Evolutionary conservation across 352 stramenopile genomes (phyloP), one percentile per base, ranked within the genome.

Genomic region (Pythium aquatile): DNA sequence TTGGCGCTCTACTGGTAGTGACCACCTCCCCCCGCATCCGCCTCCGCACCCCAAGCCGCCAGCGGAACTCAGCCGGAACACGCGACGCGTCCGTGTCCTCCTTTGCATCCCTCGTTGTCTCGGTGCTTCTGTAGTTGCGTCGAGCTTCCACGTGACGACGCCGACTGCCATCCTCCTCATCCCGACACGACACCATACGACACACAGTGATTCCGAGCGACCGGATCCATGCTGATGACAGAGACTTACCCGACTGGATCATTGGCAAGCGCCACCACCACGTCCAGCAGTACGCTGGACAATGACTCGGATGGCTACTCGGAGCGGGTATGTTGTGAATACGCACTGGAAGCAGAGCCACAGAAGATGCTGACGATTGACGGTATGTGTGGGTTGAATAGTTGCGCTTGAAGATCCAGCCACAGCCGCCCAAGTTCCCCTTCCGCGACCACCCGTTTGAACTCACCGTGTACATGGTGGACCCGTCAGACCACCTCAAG

Each of bases 361-460:
- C 39, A 47, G 13, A 24, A 10, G 13, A 47, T 49, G 42, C 42
- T 49, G 42, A 49, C 42, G 40, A 60, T 49, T 1, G 10, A 1
- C 47, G 35, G 30, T 32, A n/a, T 24, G 26, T 13, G 35, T 46
- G 29, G 39, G 44, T 37, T 32, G 28, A 61, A 30, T 58, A 88
- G 77, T 68, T 94, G 55, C 78, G 81, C 3, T 63, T 96, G 26
- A 96, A 96, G 67, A 93, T 94, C 67, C 83, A 93, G 70, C 87
- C 87, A 3, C 76, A 88, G 35, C 87, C 87, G 49, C 87, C 87
- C 39, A 86, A 93, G 66, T 96, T 96, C 61, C 87, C 87, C 13
- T 96, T 93, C 75, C 86, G 85, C 24, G 76, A 90, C 70, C 82
- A 94, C 56, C 82, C 83, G 42, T 96, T 96, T 62, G 87, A 96